These are phyloP conservation scores for Brassica incana DNA, from an alignment of 345 rosid genomes.

Conservation along the genomic window DNA sequence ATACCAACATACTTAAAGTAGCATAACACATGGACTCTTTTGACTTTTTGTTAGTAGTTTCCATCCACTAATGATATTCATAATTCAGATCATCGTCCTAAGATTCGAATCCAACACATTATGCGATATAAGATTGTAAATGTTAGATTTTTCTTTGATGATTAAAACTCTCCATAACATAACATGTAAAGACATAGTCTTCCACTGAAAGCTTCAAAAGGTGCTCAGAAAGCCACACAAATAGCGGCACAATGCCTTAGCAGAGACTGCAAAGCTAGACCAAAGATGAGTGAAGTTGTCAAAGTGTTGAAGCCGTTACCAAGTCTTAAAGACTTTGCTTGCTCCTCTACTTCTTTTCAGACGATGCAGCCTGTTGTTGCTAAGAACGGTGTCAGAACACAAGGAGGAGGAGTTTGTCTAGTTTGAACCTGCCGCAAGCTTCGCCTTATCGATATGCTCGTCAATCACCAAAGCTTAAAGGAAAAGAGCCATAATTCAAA, in stretches of 20 bases:
- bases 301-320: constrained; percentile 70
- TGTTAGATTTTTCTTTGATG: neutral
- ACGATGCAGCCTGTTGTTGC: constrained; percentile 47
- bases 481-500: constrained; percentile 38
- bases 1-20: too few relatives aligned
- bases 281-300: constrained; percentile 76
- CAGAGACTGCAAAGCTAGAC: constrained; percentile 89
- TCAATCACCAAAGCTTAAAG: constrained; percentile 68
- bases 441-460: constrained; percentile 61
- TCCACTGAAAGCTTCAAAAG: constrained; percentile 13
- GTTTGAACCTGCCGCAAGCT: constrained; percentile 49
- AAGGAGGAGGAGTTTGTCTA: constrained; percentile 55
- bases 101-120: neutral
- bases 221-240: constrained; percentile 82
- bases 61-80: neutral
- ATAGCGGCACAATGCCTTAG: constrained; percentile 82
- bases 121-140: neutral
- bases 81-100: constrained; percentile 7
- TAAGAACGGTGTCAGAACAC: constrained; percentile 58
- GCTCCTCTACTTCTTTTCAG: constrained; percentile 74
- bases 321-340: constrained; percentile 86
- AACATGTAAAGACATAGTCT: too few relatives aligned
- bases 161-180: constrained; percentile 29
- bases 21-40: neutral
- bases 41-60: neutral